Percentiles rank a stretch among this genome's conserved stretches.
phyloP scores from a whole-genome alignment of 2,329 filamentous ascomycete species.

The Domatiomyces catenatus region DNA sequence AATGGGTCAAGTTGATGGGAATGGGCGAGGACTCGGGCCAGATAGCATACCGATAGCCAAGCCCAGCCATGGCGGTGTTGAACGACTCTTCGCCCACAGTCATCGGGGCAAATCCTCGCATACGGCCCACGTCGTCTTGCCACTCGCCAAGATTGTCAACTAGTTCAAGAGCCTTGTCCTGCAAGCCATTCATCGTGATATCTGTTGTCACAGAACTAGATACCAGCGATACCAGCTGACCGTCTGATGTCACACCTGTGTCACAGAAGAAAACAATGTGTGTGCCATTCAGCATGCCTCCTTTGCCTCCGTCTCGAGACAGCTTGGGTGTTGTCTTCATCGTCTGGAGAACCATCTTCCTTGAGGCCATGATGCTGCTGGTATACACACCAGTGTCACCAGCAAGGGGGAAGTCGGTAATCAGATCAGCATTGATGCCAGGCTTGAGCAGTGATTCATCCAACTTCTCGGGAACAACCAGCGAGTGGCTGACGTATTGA shows the following conservation, averaged over 20 bases:
- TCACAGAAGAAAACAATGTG: constrained; percentile 23
- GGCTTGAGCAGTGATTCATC: constrained; percentile 11
- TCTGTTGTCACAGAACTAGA: constrained; percentile 21
- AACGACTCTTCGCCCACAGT: constrained; percentile 21
- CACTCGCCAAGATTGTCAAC: constrained; percentile 21
- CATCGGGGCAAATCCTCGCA: constrained; percentile 21
- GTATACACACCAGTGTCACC: constrained; percentile 16
- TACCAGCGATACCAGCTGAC: constrained; percentile 19
- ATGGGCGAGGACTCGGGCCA: constrained; percentile 22
- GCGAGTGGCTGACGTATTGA: constrained; percentile 18
- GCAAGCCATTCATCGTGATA: constrained; percentile 18
- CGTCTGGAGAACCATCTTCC: constrained; percentile 2
- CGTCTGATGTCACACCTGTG: constrained; percentile 14
- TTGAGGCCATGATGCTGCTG: constrained; percentile 7
- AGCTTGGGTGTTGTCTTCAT: constrained; percentile 18
- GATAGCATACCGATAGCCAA: constrained; percentile 21
- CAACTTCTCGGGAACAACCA: constrained; percentile 12
- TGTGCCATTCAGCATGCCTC: constrained; percentile 20
- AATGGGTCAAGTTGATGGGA: constrained; percentile 17
- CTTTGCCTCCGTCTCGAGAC: constrained; percentile 21
- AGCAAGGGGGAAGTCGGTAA: constrained; percentile 18
- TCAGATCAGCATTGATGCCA: constrained; percentile 19
- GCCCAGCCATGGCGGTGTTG: constrained; percentile 20
- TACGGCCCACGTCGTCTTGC: constrained; percentile 20
- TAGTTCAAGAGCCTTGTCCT: constrained; percentile 16